Evolutionary conservation across 768 basidiomycete species (phyloP), one percentile per base, ranked within the genome.

Genomic region (Trichaptum fuscoviolaceum): DNA sequence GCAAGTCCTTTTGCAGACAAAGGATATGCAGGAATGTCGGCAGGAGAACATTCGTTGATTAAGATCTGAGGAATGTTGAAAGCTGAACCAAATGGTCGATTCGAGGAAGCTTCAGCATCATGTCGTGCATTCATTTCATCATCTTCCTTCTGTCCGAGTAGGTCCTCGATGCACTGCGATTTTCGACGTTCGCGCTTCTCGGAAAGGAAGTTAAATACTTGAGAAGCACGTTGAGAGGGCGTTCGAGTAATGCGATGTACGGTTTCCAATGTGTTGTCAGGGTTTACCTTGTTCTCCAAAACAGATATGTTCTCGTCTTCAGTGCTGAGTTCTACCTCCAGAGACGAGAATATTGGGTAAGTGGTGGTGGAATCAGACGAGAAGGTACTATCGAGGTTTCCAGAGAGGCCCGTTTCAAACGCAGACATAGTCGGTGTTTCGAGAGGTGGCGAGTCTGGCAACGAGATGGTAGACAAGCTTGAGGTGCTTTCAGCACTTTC

Each of bases 131-230:
- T 25, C 25, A 25, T 25, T 61, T 24, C 24, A 61, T 61, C 25
- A 20, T 24, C 23, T 23, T 61, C 25, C 15, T 18, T 15, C 59
- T 61, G 30, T 17, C 12, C 59, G 18, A 61, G 15, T 23, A 25
- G 23, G 15, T 61, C 59, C 3, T 61, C 59, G 59, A 61, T 9
- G 15, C 25, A 25, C 30, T 61, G 59, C 23, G 59, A 34, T 61
- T 61, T 61, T 17, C 10, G 3, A 2, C 59, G 66, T 66, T 80
- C 74, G 77, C 83, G 68, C 64, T 78, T 81, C 36, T 83, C 80
- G 25, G 84, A 84, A 62, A 93, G 76, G 75, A 93, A 93, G 5
- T 81, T 85, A 67, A 93, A 93, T 23, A 93, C 82, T 69, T 92
- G 87, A 2, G 91, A 88, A 24, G 91, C 91, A 35, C 89, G 83